Evolutionary conservation across 805 yeast species (phyloP), one percentile per base, ranked within the genome.

Genomic region (Saturnispora kantuleensis): DNA sequence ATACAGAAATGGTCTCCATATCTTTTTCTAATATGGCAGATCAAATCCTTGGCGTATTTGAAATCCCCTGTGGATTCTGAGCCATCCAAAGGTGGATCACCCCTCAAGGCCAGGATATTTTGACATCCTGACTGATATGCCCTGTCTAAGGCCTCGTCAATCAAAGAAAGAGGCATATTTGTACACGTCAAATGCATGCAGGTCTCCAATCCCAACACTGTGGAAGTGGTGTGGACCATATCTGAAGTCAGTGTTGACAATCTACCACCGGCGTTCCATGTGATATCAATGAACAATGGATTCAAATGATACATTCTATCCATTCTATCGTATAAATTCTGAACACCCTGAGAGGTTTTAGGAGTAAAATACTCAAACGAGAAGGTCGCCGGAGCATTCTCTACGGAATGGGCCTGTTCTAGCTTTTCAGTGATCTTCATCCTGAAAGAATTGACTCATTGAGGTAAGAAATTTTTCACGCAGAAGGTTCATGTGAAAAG

Each of bases 191-290:
- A 71, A 63, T 93, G 98, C 96, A 93, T 89, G 62, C 97, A 93
- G 0, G 97, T 90, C 57, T 90, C 97, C 49, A 90, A 69, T 8
- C 97, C 97, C 45, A 89, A 69, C 3, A 87, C 89, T 2, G 89
- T 79, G 54, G 89, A 95, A 1, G 97, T 77, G 3, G 95, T 87
- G 53, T 87, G 76, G 5, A 93, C 94, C 76, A 93, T 81, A 53
- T 93, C 97, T 31, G 88, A 83, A 18, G 98, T 88, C 51, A 88
- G 67, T 36, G 79, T 77, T 5, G 94, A 80, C 41, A 83, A 65
- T 39, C 94, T 73, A 5, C 97, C 97, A 35, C 98, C 98, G 3
- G 98, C 98, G 58, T 90, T 90, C 98, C 98, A 93, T 1, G 98
- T 93, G 51, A 93, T 84, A 60, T 93, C 98, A 47, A 93, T 80